These are phyloP conservation scores for Phlyctochytrium arcticum DNA, from an alignment of 192 early-diverging fungal species.

Conservation along the genomic window DNA sequence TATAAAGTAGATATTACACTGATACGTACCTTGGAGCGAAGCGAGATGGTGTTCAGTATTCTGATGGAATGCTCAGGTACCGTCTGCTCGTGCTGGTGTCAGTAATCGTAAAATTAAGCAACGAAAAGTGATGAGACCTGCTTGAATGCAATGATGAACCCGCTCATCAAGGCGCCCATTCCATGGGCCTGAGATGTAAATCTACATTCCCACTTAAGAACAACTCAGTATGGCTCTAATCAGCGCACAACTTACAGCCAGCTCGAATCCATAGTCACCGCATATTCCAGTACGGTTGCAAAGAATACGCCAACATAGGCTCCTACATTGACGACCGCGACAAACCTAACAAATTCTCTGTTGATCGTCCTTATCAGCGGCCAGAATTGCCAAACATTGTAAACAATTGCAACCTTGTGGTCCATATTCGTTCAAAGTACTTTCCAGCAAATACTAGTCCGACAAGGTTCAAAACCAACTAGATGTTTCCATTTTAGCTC, in stretches of 20 bases:
- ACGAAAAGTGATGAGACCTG: no score
- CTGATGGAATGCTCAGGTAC: slow-evolving; percentile 81
- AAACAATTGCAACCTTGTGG: slow-evolving; percentile 37
- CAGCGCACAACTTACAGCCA: slow-evolving; percentile 42
- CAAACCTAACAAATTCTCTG: slow-evolving; percentile 67
- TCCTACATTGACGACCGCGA: slow-evolving; percentile 49
- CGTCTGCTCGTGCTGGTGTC: not conserved
- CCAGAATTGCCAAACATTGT: no score
- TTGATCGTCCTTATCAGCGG: not conserved
- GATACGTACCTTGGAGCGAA: slow-evolving; percentile 68
- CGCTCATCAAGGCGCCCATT: slow-evolving; percentile 63
- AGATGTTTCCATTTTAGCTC: not conserved
- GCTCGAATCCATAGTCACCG: slow-evolving; percentile 49
- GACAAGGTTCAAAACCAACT: slow-evolving; percentile 40
- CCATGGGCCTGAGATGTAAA: slow-evolving; percentile 66
- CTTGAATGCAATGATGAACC: slow-evolving; percentile 84
- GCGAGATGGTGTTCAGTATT: slow-evolving; percentile 58
- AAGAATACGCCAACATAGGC: slow-evolving; percentile 53
- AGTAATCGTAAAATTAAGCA: no score
- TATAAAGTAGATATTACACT: not conserved
- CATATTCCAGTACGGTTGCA: slow-evolving; percentile 53
- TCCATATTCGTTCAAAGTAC: slow-evolving; percentile 86
- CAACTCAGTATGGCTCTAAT: not conserved
- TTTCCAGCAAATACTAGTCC: slow-evolving; percentile 56
- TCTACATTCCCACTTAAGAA: slow-evolving; percentile 19